These are phyloP conservation scores for Vicia villosa DNA, from an alignment of 306 rosid genomes.

Conservation along the genomic window DNA sequence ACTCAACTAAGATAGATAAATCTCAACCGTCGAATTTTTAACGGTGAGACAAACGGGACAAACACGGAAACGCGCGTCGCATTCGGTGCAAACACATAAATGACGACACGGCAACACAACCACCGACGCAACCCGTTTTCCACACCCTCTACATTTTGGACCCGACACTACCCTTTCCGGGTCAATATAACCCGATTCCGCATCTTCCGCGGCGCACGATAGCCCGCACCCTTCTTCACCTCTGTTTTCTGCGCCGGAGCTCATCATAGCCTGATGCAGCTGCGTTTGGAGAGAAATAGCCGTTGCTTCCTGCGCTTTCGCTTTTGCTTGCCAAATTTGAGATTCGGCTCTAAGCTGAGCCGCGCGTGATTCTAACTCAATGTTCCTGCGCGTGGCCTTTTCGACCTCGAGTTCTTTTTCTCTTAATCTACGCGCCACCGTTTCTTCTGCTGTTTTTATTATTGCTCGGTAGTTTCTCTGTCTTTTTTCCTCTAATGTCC, in stretches of 20 bases:
- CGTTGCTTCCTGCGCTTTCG: conserved; percentile 67
- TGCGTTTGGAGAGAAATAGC: conserved; percentile 75
- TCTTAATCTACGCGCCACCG: conserved; percentile 52
- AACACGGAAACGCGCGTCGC: conserved; percentile 61
- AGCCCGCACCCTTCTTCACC: conserved; percentile 46
- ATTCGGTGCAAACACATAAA: conserved; percentile 68
- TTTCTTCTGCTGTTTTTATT: conserved; percentile 63
- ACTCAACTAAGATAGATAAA: conserved; percentile 58
- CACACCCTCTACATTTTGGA: conserved; percentile 76
- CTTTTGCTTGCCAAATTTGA: conserved; percentile 88
- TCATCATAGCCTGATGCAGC: conserved; percentile 70
- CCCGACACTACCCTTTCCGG: conserved; percentile 59
- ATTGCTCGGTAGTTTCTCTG: conserved; percentile 66
- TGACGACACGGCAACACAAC: conserved; percentile 87
- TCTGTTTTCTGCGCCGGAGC: conserved; percentile 35
- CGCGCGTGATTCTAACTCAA: conserved; percentile 84
- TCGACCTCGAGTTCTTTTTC: conserved; percentile 74
- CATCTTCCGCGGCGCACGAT: conserved; percentile 75
- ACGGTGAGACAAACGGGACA: conserved; percentile 75
- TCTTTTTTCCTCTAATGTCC: conserved; percentile 67
- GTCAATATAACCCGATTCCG: conserved; percentile 80
- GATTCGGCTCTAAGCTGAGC: conserved; percentile 72
- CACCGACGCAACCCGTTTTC: conserved; percentile 69
- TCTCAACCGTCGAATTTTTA: conserved; percentile 76
- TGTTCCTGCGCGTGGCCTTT: conserved; percentile 66